phyloP scores from a whole-genome alignment of 1,284 basidiomycete species.

The Spongiforma sp. region DNA sequence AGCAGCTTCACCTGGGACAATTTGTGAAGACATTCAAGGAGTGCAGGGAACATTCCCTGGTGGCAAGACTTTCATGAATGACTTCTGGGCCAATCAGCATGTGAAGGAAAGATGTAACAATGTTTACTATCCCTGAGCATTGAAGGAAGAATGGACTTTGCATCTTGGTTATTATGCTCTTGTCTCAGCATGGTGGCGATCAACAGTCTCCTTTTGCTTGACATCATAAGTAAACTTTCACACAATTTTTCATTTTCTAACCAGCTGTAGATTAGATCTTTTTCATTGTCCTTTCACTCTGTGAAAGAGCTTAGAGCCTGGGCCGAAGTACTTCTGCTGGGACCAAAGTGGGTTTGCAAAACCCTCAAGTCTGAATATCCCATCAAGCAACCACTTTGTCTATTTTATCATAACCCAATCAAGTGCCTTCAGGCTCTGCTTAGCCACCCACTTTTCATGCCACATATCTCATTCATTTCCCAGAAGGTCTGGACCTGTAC shows the following conservation, averaged over 20 bases:
- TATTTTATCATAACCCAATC: too few species aligned
- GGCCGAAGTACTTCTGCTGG: background rate
- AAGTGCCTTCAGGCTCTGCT: too few species aligned
- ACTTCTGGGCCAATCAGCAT: background rate
- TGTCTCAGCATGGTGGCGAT: background rate
- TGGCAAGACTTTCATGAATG: background rate
- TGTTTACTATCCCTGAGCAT: background rate
- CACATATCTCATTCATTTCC: too few species aligned
- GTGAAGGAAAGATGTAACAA: background rate
- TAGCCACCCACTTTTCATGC: too few species aligned
- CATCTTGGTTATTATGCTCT: background rate
- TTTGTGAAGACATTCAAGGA: background rate
- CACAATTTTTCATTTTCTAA: background rate
- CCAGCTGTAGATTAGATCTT: too few species aligned
- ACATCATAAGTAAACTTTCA: background rate
- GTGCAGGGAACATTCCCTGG: background rate
- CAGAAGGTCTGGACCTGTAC: too few species aligned
- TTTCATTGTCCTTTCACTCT: background rate
- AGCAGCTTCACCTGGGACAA: background rate
- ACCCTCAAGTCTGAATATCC: too few species aligned
- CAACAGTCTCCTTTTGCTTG: background rate
- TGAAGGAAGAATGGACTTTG: background rate
- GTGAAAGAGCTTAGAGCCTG: background rate
- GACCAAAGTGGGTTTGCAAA: background rate
- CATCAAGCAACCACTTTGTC: too few species aligned